These are phyloP conservation scores for Glarea lozoyensis DNA, from an alignment of 495 filamentous ascomycete genomes.

Conservation along the genomic window DNA sequence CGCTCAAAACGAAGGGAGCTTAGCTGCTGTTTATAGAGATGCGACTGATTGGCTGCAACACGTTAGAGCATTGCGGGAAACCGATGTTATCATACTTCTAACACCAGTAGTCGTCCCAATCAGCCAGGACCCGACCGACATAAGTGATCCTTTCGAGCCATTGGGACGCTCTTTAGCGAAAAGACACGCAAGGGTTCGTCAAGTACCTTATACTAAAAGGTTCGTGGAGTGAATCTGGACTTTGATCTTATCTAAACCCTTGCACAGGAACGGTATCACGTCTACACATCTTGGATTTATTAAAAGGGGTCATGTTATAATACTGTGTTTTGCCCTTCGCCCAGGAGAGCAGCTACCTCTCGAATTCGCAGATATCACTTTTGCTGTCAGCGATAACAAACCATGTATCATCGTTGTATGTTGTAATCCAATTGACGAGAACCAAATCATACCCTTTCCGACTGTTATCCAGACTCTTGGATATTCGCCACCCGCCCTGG, in stretches of 20 bases:
- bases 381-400: slow-evolving; percentile 33
- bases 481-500: slow-evolving; percentile 40
- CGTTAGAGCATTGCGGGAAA: slow-evolving; percentile 10
- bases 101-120: slow-evolving; percentile 47
- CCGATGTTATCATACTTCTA: slow-evolving; percentile 48
- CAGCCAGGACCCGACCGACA: slow-evolving; percentile 12
- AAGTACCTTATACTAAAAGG: slow-evolving; percentile 48
- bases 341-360: slow-evolving; percentile 24
- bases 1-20: not conserved
- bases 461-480: slow-evolving; percentile 38
- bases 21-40: slow-evolving; percentile 13
- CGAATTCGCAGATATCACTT: slow-evolving; percentile 32
- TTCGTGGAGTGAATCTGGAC: not conserved
- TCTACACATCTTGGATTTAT: slow-evolving; percentile 51
- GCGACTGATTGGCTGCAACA: slow-evolving; percentile 11
- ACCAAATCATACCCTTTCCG: slow-evolving; percentile 25
- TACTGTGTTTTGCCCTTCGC: slow-evolving; percentile 34
- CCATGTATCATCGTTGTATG: slow-evolving; percentile 43
- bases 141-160: slow-evolving; percentile 50
- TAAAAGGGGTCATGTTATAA: slow-evolving; percentile 40
- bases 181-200: slow-evolving; percentile 45
- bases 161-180: slow-evolving; percentile 45
- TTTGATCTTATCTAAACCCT: not conserved
- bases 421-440: slow-evolving; percentile 23
- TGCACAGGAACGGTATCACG: slow-evolving; percentile 42